Conservation (phyloP, 2,329 filamentous ascomycete genomes). For the Myriosclerotinia scirpicola region DNA sequence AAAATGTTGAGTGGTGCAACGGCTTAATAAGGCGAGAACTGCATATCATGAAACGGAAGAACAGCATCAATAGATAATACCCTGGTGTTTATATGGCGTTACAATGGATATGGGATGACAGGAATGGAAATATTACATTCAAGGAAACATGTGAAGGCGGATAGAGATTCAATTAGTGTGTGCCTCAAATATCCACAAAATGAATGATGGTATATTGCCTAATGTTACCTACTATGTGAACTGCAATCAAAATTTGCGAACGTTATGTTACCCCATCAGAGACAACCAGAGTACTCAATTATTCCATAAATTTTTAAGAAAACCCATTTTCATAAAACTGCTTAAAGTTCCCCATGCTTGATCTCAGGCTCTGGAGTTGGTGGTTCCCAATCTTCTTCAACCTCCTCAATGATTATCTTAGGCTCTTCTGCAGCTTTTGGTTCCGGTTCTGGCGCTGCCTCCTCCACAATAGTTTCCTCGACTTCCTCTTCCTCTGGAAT, state of each 20-base stretch:
- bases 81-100: conserved; percentile 25
- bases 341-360: conserved; percentile 26
- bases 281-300: neutral
- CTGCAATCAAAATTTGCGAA: neutral
- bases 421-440: conserved; percentile 25
- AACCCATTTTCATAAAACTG: neutral
- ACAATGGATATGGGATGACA: neutral
- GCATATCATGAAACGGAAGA: conserved; percentile 2
- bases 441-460: conserved; percentile 38
- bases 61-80: conserved; percentile 26
- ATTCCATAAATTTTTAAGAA: neutral
- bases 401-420: conserved; percentile 6
- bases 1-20: conserved; percentile 56
- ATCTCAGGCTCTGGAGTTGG: conserved; percentile 21
- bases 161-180: neutral
- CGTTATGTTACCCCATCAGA: neutral
- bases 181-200: neutral
- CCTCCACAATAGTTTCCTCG: conserved; percentile 47
- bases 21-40: neutral
- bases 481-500: conserved; percentile 46
- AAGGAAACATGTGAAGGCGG: neutral
- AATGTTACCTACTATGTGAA: neutral
- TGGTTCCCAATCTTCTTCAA: conserved; percentile 14
- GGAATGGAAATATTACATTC: neutral
- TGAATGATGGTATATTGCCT: conserved; percentile 6